A percentile compares a stretch with the other conserved stretches of the same genome.
phyloP scores from a whole-genome alignment of 345 rosid species.

The Aegle marmelos region DNA sequence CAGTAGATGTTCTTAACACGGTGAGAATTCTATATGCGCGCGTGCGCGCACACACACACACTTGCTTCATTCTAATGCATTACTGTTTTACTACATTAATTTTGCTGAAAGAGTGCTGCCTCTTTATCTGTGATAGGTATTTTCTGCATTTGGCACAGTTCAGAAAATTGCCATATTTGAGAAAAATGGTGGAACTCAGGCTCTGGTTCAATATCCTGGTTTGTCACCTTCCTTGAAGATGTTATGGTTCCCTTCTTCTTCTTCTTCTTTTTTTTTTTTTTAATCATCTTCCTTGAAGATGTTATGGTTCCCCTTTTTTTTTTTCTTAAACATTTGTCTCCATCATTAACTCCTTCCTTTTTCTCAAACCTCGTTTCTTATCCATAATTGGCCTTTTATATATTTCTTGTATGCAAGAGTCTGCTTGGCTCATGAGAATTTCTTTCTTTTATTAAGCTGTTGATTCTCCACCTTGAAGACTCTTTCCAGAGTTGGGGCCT shows the following conservation, averaged over 20 bases:
- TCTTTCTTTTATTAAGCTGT: not conserved
- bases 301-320: not conserved
- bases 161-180: slow-evolving; percentile 96
- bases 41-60: no score
- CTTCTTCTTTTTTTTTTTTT: not conserved
- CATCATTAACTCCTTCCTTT: not conserved
- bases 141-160: slow-evolving; percentile 82
- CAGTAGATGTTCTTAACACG: slow-evolving; percentile 85
- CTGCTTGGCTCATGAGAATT: not conserved
- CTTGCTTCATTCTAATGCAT: not conserved
- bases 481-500: not conserved
- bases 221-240: slow-evolving; percentile 21
- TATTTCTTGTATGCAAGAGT: not conserved
- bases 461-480: not conserved
- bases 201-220: slow-evolving; percentile 88
- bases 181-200: slow-evolving; percentile 96
- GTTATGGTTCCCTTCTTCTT: not conserved
- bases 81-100: not conserved
- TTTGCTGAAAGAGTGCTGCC: slow-evolving; percentile 3
- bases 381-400: not conserved
- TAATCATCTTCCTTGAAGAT: no score
- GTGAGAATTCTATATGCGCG: slow-evolving; percentile 42
- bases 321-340: not conserved
- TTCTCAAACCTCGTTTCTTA: not conserved
- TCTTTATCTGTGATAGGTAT: slow-evolving; percentile 48